phyloP scores from a whole-genome alignment of 371 early-diverging fungal species.

The Rhizopus arrhizus region DNA sequence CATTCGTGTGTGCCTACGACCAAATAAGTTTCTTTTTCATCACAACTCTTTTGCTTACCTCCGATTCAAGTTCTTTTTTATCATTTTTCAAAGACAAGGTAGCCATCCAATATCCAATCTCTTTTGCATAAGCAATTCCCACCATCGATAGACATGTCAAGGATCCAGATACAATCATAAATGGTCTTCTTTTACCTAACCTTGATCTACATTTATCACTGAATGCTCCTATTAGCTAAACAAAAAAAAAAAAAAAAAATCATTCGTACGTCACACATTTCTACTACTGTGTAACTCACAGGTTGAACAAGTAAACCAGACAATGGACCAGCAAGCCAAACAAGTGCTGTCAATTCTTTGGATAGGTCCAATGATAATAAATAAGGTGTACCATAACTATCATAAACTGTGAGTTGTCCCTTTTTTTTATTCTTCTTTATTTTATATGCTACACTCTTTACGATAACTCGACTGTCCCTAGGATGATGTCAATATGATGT shows the following conservation, averaged over 20 bases:
- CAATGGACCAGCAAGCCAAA: slow-evolving; percentile 85
- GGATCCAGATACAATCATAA: slow-evolving; percentile 56
- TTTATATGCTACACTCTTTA: slow-evolving; percentile 29
- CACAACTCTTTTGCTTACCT: neutral
- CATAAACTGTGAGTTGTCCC: slow-evolving; percentile 1
- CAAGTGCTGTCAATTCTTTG: slow-evolving; percentile 62
- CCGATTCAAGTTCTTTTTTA: neutral
- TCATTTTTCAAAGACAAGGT: neutral
- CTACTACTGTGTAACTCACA: slow-evolving; percentile 15
- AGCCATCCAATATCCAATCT: slow-evolving; percentile 45
- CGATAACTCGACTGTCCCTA: slow-evolving; percentile 62
- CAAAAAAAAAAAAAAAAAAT: slow-evolving; percentile 41
- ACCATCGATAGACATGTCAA: slow-evolving; percentile 61
- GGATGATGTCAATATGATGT: slow-evolving; percentile 1
- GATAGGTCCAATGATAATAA: slow-evolving; percentile 68
- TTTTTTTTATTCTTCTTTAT: neutral
- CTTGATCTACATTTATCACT: slow-evolving; percentile 58
- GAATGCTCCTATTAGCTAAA: slow-evolving; percentile 59
- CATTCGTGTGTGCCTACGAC: slow-evolving; percentile 35
- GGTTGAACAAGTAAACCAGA: slow-evolving; percentile 58
- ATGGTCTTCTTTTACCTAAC: slow-evolving; percentile 60
- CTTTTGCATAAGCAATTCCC: slow-evolving; percentile 66
- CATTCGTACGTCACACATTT: neutral
- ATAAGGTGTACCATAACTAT: slow-evolving; percentile 80
- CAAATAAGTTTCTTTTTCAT: neutral